These are phyloP conservation scores for Penicillium verrucosum DNA, from an alignment of 2,329 filamentous ascomycete genomes.

Conservation along the genomic window DNA sequence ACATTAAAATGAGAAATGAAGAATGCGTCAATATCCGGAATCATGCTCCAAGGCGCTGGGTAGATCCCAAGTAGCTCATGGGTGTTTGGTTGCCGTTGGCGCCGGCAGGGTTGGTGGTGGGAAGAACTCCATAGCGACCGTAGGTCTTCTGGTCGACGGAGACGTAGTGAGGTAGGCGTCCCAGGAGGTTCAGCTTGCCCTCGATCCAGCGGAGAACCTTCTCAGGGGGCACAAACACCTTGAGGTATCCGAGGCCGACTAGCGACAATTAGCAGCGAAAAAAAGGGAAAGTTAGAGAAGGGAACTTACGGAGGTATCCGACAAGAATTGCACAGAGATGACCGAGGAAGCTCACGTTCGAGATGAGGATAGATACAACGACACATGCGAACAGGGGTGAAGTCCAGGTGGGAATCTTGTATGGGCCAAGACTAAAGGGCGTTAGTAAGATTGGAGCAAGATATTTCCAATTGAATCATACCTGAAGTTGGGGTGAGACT, in stretches of 20 bases:
- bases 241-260: conserved; percentile 86
- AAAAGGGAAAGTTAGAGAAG: not conserved
- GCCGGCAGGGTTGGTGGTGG: conserved; percentile 48
- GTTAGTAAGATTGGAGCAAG: conserved; percentile 17
- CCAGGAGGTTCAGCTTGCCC: conserved; percentile 78
- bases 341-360: conserved; percentile 77
- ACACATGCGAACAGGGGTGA: conserved; percentile 76
- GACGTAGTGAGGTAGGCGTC: conserved; percentile 83
- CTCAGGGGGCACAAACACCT: conserved; percentile 85
- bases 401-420: conserved; percentile 86
- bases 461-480: conserved; percentile 27
- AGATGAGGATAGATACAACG: conserved; percentile 71
- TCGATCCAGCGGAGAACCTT: conserved; percentile 85
- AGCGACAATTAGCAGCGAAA: conserved; percentile 7
- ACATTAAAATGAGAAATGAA: conserved; percentile 27
- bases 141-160: conserved; percentile 96
- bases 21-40: not conserved
- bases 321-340: conserved; percentile 80
- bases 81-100: conserved; percentile 37
- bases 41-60: conserved; percentile 69
- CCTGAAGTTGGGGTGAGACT: conserved; percentile 73
- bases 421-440: conserved; percentile 50
- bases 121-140: conserved; percentile 84
- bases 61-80: conserved; percentile 60
- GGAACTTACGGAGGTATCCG: conserved; percentile 75